A percentile compares a stretch with the other conserved stretches of the same genome.
phyloP scores from a whole-genome alignment of 306 rosid genomes.

The Luffa aegyptiaca region DNA sequence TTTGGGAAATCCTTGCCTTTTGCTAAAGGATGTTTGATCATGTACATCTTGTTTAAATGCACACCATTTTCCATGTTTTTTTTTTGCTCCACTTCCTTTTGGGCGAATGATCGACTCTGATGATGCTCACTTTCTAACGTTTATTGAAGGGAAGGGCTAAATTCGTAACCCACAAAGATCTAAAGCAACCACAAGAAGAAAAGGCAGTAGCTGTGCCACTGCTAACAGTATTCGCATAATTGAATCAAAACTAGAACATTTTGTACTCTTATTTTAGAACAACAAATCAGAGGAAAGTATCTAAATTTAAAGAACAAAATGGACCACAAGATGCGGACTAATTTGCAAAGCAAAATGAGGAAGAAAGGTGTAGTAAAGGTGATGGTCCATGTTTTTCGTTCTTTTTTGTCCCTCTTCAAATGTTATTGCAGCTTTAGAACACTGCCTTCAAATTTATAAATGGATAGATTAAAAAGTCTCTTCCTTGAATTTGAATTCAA shows the following conservation, averaged over 20 bases:
- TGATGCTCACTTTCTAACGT: not conserved
- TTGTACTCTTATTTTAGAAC: not conserved
- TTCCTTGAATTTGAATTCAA: constrained; percentile 4
- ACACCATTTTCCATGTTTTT: not conserved
- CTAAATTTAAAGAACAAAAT: not conserved
- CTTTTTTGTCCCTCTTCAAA: not conserved
- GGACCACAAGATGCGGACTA: constrained; percentile 5
- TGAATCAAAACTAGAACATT: not conserved
- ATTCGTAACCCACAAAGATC: not conserved
- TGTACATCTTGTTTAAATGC: not conserved
- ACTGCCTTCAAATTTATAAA: constrained; percentile 1
- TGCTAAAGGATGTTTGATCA: not conserved
- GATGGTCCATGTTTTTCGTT: not conserved
- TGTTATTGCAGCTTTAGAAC: constrained; percentile 3
- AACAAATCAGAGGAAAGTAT: not conserved
- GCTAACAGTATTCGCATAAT: not conserved
- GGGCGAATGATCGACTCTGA: not conserved
- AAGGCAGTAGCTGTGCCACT: not conserved
- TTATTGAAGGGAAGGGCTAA: not conserved
- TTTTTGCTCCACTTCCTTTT: not conserved
- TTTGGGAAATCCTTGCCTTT: not conserved
- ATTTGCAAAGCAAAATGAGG: not conserved
- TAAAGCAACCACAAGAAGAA: not conserved
- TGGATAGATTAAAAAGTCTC: not conserved
- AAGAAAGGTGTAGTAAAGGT: constrained; percentile 3